Base-by-base conservation (phyloP, 345 rosid genomes). In the Noccaea caerulescens region DNA sequence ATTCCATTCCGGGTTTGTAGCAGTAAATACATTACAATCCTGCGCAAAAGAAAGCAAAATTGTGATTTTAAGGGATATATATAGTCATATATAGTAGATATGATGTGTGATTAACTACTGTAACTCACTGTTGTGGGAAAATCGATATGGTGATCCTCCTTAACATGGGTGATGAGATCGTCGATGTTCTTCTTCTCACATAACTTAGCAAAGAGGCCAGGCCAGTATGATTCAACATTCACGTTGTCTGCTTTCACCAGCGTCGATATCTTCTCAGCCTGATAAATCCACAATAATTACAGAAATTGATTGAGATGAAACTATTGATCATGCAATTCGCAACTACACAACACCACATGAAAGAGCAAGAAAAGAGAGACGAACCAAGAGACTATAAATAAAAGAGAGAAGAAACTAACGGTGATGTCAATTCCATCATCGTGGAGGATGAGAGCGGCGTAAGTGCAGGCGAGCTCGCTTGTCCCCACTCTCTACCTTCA, bases 371-470 rank as follows among this genome's bases (percentile, higher is more conserved):
- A 39, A 9, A 39, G 10, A 37, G 10, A 37, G 41, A 37, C 10
- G 41, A 37, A 8, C 41, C 41, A 8, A 71, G 13, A 52, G 8
- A 52, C 2, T 4, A 5, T n/a, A 27, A 6, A 1, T 12, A 52
- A 25, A 6, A 14, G 23, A 46, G 51, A 46, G 10, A 27, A 45
- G 51, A 6, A 3, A 36, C 56, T 23, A 83, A 88, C 91, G 8
- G 94, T 88, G 81, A 86, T 18, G 47, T 86, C 23, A 63, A 86
- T 86, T 10, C 86, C 88, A 14, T 88, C 94, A 8, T 86, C 89
- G 71, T 79, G 64, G 63, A 88, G 91, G 62, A 84, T 82, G 68
- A 88, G 30, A 66, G 76, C 7, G 16, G 94, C 94, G 81, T 86
- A 86, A 14, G 66, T 74, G 82, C 91, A 88, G 47, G 91, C 91